Conservation (phyloP, 2,329 filamentous ascomycete species). For the Epicoccum nigrum region DNA sequence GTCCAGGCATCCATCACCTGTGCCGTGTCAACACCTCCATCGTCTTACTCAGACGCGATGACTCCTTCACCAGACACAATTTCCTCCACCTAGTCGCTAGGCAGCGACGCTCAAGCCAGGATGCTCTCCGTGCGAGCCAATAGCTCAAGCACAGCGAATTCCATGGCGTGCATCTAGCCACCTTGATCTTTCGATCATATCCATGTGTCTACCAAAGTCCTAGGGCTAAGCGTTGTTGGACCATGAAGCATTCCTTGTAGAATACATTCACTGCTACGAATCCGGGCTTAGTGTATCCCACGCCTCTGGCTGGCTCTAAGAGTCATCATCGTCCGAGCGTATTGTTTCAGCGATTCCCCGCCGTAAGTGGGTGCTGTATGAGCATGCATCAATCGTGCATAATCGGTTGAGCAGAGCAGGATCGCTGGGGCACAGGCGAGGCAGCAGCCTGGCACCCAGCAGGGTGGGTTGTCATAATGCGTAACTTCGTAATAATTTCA, state of each 20-base stretch:
- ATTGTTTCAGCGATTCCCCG: background rate
- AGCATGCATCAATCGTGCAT: background rate
- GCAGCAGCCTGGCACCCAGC: constrained; percentile 2
- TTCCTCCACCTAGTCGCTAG: constrained; percentile 18
- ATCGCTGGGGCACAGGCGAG: background rate
- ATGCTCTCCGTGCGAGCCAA: constrained; percentile 28
- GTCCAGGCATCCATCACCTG: background rate
- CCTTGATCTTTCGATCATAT: constrained; percentile 19
- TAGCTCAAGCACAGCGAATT: constrained; percentile 27
- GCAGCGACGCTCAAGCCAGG: constrained; percentile 48
- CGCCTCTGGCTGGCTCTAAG: constrained; percentile 43
- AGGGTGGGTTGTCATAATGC: background rate
- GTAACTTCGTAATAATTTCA: constrained; percentile 6
- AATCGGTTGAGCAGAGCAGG: background rate
- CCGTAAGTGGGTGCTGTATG: background rate
- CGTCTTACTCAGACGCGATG: constrained; percentile 26
- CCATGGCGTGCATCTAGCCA: constrained; percentile 47
- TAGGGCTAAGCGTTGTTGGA: constrained; percentile 48
- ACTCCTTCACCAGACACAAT: constrained; percentile 42
- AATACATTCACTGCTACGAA: constrained; percentile 46
- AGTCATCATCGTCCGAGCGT: constrained; percentile 32
- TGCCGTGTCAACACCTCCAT: background rate
- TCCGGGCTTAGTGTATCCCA: constrained; percentile 47
- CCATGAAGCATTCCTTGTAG: constrained; percentile 34
- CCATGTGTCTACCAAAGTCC: constrained; percentile 44